Percentiles rank a stretch among this genome's conserved stretches.
Conservation (phyloP, 2,329 filamentous ascomycete genomes). For the Blastomyces parvus region DNA sequence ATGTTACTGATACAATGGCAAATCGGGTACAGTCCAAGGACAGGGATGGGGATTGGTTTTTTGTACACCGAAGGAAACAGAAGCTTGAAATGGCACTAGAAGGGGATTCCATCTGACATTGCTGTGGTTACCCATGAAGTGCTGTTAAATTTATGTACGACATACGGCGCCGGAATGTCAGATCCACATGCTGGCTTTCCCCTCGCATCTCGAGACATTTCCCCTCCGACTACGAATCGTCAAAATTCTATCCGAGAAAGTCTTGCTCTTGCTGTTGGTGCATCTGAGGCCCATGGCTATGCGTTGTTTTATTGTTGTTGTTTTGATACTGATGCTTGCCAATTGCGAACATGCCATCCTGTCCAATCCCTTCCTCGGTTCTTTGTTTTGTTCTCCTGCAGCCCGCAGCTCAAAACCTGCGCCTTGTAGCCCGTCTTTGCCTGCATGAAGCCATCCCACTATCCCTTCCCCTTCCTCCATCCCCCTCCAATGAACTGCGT, state of each 20-base stretch:
- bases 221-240: neutral
- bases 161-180: neutral
- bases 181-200: neutral
- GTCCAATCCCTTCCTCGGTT: constrained; percentile 9
- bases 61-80: neutral
- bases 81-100: neutral
- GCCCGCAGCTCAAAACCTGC: constrained; percentile 6
- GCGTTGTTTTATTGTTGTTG: neutral
- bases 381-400: constrained; percentile 11
- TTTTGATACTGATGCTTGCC: neutral
- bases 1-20: neutral
- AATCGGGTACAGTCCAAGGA: neutral
- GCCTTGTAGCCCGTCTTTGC: neutral
- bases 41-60: neutral
- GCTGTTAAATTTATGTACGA: neutral
- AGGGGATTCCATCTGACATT: neutral
- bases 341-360: constrained; percentile 4
- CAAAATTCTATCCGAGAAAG: neutral
- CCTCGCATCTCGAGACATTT: neutral
- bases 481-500: constrained; percentile 6
- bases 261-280: neutral
- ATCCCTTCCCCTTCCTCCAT: constrained; percentile 1
- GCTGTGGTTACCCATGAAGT: neutral
- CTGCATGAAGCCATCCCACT: constrained; percentile 9
- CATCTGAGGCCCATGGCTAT: neutral